These are phyloP conservation scores for Arctium minus DNA, from an alignment of 129 eudicot genomes.

Conservation along the genomic window DNA sequence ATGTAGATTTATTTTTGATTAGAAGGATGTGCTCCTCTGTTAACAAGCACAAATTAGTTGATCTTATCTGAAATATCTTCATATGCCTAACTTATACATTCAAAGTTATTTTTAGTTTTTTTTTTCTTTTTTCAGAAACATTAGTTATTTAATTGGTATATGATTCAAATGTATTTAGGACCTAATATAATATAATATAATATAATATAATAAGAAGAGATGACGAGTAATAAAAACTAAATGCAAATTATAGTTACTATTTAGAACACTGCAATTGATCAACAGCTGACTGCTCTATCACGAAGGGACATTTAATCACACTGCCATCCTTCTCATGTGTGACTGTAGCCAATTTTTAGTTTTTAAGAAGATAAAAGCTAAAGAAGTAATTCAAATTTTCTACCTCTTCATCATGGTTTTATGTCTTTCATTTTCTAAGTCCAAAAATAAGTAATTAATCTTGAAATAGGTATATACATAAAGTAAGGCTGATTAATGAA, in stretches of 20 bases:
- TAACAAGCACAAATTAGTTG: conserved; percentile 1
- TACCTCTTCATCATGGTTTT: not conserved
- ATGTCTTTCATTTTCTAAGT: not conserved
- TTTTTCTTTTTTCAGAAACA: not conserved
- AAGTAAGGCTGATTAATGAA: not conserved
- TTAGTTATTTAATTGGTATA: not conserved
- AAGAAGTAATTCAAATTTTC: not conserved
- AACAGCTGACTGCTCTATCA: not conserved
- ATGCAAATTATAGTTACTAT: not conserved
- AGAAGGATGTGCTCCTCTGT: not conserved
- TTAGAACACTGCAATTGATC: not conserved
- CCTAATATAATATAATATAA: no score
- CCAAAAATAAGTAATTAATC: not conserved
- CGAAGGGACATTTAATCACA: not conserved
- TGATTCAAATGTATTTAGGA: not conserved
- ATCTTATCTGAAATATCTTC: not conserved
- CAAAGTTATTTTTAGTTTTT: not conserved
- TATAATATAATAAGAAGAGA: not conserved
- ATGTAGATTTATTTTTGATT: not conserved
- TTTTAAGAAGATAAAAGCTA: not conserved
- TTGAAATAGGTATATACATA: not conserved
- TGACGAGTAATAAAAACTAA: not conserved
- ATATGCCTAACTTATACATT: not conserved
- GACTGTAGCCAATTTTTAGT: not conserved
- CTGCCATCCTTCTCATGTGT: not conserved